Base-by-base conservation (phyloP, 352 stramenopile genomes). In the Labyrinthula sp. region DNA sequence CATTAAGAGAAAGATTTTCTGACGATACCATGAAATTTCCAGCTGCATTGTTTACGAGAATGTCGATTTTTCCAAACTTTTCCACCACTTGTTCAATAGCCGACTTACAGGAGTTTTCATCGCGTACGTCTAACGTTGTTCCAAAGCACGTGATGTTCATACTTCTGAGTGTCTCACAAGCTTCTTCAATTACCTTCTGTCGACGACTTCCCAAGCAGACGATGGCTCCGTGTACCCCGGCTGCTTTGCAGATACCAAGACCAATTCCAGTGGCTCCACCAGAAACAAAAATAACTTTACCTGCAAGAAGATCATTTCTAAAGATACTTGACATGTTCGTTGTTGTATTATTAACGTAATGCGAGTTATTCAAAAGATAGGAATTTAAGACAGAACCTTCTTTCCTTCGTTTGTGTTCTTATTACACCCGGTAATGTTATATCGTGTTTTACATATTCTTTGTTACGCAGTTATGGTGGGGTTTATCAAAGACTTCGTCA, bases 71-170 rank as follows among this genome's bases (percentile, higher is more conserved):
- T 36, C 77, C 68, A 27, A 77, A 65, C 41, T 75, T 60, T 31
- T 78, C 58, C 22, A 79, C 38, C 66, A 43, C 50, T 76, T 73
- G 24, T 76, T 68, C 10, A 31, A 54, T 54, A 69, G 76, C 20
- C 65, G 64, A 24, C 65, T 77, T 46, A 47, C 45, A 52, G 10
- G 4, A 15, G 12, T 52, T 14, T 20, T 23, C 20, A 1, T 58
- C 48, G 5, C 49, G 49, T 26, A 59, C 50, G 21, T 59, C 50
- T 26, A 15, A 50, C 23, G 50, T 7, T 18, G 58, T 55, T n/a
- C 31, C 48, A 12, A n/a, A 28, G 15, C 24, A 12, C 2, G 28
- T 12, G 6, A 58, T 38, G 18, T 36, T 23, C n/a, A 47, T 14
- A 4, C 6, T 36, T 6, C 10, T 2, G 2, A 59, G 56, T 15